Evolutionary conservation across 2,329 filamentous ascomycete genomes (phyloP).

Genomic region (Nemania sp.): DNA sequence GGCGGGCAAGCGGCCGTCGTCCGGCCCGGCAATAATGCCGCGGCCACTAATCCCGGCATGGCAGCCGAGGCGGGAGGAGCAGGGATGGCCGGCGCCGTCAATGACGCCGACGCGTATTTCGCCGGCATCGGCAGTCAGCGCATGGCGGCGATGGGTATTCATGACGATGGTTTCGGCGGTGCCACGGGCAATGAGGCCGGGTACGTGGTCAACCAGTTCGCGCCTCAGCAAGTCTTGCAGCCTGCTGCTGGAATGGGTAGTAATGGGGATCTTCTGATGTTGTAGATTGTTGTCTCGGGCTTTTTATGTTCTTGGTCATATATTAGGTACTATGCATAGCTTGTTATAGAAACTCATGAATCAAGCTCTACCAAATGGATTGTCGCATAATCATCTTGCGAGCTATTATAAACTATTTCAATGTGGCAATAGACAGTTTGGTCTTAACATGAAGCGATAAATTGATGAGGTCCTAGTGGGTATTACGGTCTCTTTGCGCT

Average conservation of each 20-base stretch:
- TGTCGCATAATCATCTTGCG: too few species aligned
- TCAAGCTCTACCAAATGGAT: too few species aligned
- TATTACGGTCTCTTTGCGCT: too few species aligned
- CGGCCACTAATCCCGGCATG: conserved; percentile 36
- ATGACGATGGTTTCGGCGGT: conserved; percentile 63
- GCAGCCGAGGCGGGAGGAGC: conserved; percentile 42
- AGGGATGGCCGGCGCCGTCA: conserved; percentile 68
- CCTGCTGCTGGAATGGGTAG: conserved; percentile 64
- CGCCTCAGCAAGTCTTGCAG: conserved; percentile 74
- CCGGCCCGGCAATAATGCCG: conserved; percentile 41
- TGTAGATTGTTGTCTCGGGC: conserved; percentile 46
- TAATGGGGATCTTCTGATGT: conserved; percentile 72
- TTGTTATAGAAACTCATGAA: too few species aligned
- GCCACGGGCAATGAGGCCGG: conserved; percentile 56
- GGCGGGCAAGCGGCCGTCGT: conserved; percentile 56
- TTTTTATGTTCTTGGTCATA: background rate
- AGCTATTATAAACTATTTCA: too few species aligned
- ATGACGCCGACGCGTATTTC: conserved; percentile 89
- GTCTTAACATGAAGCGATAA: too few species aligned
- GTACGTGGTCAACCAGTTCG: conserved; percentile 81
- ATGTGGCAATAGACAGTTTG: too few species aligned
- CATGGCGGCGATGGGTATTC: conserved; percentile 72
- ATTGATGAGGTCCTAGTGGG: too few species aligned
- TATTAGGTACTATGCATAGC: background rate
- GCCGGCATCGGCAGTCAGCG: conserved; percentile 73